These are phyloP conservation scores for Vigna hirtella DNA, from an alignment of 306 rosid species.

Conservation along the genomic window DNA sequence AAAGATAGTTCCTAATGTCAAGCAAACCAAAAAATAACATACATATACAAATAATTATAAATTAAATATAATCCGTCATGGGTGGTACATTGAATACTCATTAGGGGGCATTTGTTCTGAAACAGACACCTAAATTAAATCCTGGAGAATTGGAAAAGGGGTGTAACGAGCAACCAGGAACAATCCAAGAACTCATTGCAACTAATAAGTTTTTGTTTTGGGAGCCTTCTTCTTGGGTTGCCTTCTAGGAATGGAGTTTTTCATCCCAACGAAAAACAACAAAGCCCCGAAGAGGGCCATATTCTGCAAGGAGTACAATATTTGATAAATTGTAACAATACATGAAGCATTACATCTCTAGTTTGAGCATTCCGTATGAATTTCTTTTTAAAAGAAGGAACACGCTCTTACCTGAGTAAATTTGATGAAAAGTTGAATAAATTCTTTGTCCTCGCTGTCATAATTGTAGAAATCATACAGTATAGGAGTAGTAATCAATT, in stretches of 20 bases:
- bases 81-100: constrained; percentile 33
- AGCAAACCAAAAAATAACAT: constrained; percentile 16
- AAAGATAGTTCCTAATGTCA: constrained; percentile 45
- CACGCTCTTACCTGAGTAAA: constrained; percentile 58
- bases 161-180: constrained; percentile 32
- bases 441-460: constrained; percentile 55
- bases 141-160: constrained; percentile 37
- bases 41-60: constrained; percentile 31
- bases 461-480: constrained; percentile 65
- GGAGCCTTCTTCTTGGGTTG: constrained; percentile 62
- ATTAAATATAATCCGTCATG: constrained; percentile 31
- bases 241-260: constrained; percentile 61
- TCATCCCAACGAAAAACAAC: constrained; percentile 76
- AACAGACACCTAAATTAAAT: constrained; percentile 37
- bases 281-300: constrained; percentile 72
- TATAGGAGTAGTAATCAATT: constrained; percentile 58
- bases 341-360: constrained; percentile 9
- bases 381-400: background rate
- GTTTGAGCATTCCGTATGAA: constrained; percentile 6
- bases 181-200: constrained; percentile 32
- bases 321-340: constrained; percentile 34
- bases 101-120: constrained; percentile 27
- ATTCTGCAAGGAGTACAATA: constrained; percentile 55
- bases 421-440: constrained; percentile 56
- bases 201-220: constrained; percentile 64